phyloP scores from a whole-genome alignment of 2,329 filamentous ascomycete species.

The Stagonosporopsis chrysanthemi region DNA sequence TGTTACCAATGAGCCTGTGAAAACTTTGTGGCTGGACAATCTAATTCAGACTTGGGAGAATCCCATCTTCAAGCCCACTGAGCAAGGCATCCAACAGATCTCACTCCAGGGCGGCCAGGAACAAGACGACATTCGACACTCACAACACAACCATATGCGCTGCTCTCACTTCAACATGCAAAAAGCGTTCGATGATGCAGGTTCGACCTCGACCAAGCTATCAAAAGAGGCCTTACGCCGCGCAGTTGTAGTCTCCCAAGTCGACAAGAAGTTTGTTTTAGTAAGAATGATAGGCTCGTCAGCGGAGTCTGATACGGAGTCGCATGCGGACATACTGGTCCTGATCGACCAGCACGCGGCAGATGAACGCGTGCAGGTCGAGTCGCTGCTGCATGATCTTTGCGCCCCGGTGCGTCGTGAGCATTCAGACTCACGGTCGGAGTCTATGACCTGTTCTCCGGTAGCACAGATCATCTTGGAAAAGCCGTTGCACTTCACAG shows the following conservation, averaged over 20 bases:
- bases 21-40: conserved; percentile 64
- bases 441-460: conserved; percentile 30
- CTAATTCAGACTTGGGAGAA: conserved; percentile 75
- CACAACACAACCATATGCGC: conserved; percentile 9
- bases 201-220: conserved; percentile 51
- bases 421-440: conserved; percentile 38
- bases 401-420: conserved; percentile 44
- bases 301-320: conserved; percentile 2
- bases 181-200: conserved; percentile 38
- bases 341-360: conserved; percentile 94
- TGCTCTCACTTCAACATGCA: conserved; percentile 24
- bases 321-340: conserved; percentile 61
- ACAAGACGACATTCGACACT: conserved; percentile 14
- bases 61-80: conserved; percentile 70
- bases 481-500: conserved; percentile 69
- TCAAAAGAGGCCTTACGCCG: conserved; percentile 61
- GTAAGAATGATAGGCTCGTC: conserved; percentile 59
- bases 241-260: conserved; percentile 77
- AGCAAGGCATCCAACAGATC: conserved; percentile 54
- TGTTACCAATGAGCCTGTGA: conserved; percentile 12
- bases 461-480: conserved; percentile 48
- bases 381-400: conserved; percentile 70
- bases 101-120: conserved; percentile 22
- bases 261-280: conserved; percentile 90
- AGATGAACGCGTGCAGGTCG: conserved; percentile 85